Percentiles rank a stretch among this genome's conserved stretches.
phyloP scores from a whole-genome alignment of 2,329 filamentous ascomycete species.

The Colletotrichum ledebouriae region DNA sequence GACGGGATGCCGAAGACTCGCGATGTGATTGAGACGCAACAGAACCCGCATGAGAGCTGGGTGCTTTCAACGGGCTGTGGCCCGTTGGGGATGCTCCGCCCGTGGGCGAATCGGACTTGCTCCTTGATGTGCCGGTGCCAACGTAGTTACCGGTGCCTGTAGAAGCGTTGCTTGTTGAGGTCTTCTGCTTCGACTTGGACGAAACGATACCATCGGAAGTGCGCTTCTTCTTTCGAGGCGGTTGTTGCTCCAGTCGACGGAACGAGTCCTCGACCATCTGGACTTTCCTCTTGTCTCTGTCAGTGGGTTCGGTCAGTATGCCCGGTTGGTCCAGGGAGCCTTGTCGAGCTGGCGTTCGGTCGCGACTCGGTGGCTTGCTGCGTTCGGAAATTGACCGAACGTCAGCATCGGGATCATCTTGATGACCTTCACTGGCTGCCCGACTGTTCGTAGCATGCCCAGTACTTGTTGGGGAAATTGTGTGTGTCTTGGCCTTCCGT shows the following conservation, averaged over 20 bases:
- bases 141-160: constrained; percentile 56
- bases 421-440: constrained; percentile 72
- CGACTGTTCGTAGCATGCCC: constrained; percentile 73
- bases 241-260: constrained; percentile 71
- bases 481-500: constrained; percentile 67
- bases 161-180: constrained; percentile 43
- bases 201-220: constrained; percentile 64
- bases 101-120: constrained; percentile 66
- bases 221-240: constrained; percentile 73
- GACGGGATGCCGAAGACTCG: constrained; percentile 54
- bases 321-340: constrained; percentile 71
- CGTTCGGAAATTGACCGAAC: constrained; percentile 62
- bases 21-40: constrained; percentile 52
- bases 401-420: constrained; percentile 70
- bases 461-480: constrained; percentile 73
- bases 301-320: constrained; percentile 73
- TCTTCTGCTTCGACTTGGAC: constrained; percentile 48
- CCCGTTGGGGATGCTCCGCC: constrained; percentile 57
- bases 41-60: constrained; percentile 49
- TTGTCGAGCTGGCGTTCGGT: constrained; percentile 72
- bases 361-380: constrained; percentile 76
- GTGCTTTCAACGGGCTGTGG: constrained; percentile 46
- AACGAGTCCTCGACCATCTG: constrained; percentile 75
- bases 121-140: constrained; percentile 66
- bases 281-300: constrained; percentile 76